phyloP scores from a whole-genome alignment of 208 protist genomes.

The Leishmania tarentolae region DNA sequence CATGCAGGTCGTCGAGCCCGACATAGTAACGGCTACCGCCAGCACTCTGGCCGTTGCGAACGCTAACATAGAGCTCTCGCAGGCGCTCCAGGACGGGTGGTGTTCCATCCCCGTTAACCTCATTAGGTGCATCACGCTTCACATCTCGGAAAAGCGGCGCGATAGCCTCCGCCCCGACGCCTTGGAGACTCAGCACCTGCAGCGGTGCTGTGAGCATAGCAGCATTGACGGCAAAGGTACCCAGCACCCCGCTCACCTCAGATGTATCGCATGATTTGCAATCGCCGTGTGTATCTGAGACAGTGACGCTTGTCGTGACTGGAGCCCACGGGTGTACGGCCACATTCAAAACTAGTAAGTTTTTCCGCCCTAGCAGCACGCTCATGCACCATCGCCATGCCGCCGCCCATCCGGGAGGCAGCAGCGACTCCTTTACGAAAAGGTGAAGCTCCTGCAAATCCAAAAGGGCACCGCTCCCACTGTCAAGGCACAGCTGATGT shows the following conservation, averaged over 20 bases:
- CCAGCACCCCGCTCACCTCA: neutral
- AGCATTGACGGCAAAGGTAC: neutral
- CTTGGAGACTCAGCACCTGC: constrained; percentile 33
- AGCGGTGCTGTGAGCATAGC: neutral
- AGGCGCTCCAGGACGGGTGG: constrained; percentile 3
- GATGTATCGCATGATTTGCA: neutral
- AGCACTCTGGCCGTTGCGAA: constrained; percentile 12
- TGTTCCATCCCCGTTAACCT: neutral
- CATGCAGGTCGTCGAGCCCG: constrained; percentile 13
- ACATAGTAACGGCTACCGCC: constrained; percentile 4
- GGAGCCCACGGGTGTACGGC: neutral
- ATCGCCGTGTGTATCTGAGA: neutral
- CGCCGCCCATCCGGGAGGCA: constrained; percentile 29
- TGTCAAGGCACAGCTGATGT: constrained; percentile 35
- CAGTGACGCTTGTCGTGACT: neutral
- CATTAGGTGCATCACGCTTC: neutral
- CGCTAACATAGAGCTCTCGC: constrained; percentile 37
- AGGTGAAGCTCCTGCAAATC: constrained; percentile 53
- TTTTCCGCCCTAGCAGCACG: constrained; percentile 27
- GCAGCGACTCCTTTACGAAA: constrained; percentile 28
- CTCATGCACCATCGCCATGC: constrained; percentile 52
- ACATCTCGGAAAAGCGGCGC: constrained; percentile 7
- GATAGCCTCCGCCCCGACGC: constrained; percentile 15
- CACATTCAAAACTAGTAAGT: constrained; percentile 36
- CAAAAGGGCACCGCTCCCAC: constrained; percentile 23